Conservation (phyloP, 2,329 filamentous ascomycete species). For the Sclerotinia nivalis region DNA sequence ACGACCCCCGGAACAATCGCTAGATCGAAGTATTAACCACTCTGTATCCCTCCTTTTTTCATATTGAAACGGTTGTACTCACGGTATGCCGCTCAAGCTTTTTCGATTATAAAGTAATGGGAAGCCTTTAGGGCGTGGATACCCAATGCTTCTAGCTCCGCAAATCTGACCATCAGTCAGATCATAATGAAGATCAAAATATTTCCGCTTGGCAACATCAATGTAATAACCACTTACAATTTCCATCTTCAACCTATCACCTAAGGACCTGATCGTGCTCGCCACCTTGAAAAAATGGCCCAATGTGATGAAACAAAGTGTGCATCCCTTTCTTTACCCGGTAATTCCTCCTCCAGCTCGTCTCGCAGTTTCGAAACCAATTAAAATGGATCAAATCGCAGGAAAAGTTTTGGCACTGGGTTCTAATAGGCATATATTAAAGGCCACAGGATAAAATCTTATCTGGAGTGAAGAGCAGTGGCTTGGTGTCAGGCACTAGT, state of each 20-base stretch:
- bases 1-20: neutral
- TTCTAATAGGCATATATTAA: neutral
- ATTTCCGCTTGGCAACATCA: slow-evolving; percentile 27
- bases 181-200: slow-evolving; percentile 23
- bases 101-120: neutral
- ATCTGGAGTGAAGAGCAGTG: neutral
- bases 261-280: slow-evolving; percentile 23
- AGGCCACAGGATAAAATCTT: neutral
- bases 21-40: neutral
- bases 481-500: neutral
- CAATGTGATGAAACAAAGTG: slow-evolving; percentile 26
- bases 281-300: slow-evolving; percentile 27
- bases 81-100: neutral
- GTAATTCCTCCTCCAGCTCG: neutral
- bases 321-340: too few species aligned
- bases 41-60: neutral
- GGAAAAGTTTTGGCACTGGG: too few species aligned
- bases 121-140: neutral
- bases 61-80: neutral
- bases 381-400: neutral
- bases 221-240: slow-evolving; percentile 28
- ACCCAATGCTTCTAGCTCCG: neutral
- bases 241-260: slow-evolving; percentile 25
- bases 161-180: neutral
- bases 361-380: neutral